A percentile compares a stretch with the other conserved stretches of the same genome.
These are phyloP conservation scores for Suillus plorans DNA, from an alignment of 768 basidiomycete species.

Conservation along the genomic window DNA sequence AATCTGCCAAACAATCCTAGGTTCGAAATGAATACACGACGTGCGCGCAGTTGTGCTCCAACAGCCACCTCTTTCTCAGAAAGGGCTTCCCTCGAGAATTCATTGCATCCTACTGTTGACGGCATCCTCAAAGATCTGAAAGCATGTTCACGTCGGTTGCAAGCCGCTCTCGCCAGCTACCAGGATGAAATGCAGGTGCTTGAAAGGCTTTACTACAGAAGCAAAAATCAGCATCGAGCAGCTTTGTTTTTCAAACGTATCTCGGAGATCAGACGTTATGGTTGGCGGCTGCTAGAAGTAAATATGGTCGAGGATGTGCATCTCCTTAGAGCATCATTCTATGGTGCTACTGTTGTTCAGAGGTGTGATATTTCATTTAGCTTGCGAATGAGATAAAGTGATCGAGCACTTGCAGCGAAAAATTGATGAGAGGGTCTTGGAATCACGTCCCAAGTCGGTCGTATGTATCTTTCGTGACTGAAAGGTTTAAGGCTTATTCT, in stretches of 20 bases:
- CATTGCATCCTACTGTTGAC: slow-evolving; percentile 46
- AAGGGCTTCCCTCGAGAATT: slow-evolving; percentile 18
- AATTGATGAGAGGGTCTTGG: slow-evolving; percentile 62
- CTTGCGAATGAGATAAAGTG: no score
- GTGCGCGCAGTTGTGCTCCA: slow-evolving; percentile 5
- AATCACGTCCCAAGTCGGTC: slow-evolving; percentile 49
- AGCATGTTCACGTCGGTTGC: slow-evolving; percentile 50
- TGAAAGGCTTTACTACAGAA: slow-evolving; percentile 73
- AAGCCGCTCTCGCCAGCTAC: slow-evolving; percentile 34
- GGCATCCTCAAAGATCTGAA: slow-evolving; percentile 62
- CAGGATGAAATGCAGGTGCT: slow-evolving; percentile 57
- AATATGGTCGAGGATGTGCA: slow-evolving; percentile 22
- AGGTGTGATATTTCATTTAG: background rate
- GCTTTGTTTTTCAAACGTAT: slow-evolving; percentile 68
- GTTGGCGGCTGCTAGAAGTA: slow-evolving; percentile 22
- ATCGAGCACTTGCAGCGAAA: slow-evolving; percentile 37
- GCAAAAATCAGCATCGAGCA: slow-evolving; percentile 61
- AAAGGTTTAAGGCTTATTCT: slow-evolving; percentile 36
- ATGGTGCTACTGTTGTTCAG: slow-evolving; percentile 24
- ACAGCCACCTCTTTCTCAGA: slow-evolving; percentile 14
- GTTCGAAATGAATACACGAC: slow-evolving; percentile 12
- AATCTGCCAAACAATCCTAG: background rate
- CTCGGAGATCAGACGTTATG: slow-evolving; percentile 57
- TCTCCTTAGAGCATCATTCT: slow-evolving; percentile 26
- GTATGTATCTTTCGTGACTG: slow-evolving; percentile 33